phyloP scores from a whole-genome alignment of 2,329 filamentous ascomycete genomes.

The Beauveria medogensis region DNA sequence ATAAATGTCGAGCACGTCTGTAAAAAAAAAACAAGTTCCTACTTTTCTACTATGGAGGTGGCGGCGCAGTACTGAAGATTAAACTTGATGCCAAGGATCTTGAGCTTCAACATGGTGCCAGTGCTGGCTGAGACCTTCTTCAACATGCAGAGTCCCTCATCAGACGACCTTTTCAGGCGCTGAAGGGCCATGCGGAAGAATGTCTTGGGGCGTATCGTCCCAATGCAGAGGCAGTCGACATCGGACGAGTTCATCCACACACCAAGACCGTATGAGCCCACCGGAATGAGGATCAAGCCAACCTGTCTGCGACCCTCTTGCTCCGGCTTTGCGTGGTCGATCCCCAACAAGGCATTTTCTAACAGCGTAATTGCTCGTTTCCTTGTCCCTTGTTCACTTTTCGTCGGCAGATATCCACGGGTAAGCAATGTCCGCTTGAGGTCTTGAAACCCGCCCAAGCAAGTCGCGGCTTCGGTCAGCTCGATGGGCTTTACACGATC shows the following conservation, averaged over 20 bases:
- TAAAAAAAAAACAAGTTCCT: neutral
- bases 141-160: slow-evolving; percentile 39
- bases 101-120: slow-evolving; percentile 57
- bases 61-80: slow-evolving; percentile 62
- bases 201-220: slow-evolving; percentile 48
- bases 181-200: slow-evolving; percentile 54
- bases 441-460: slow-evolving; percentile 24
- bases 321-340: slow-evolving; percentile 13
- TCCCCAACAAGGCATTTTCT: slow-evolving; percentile 31
- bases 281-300: slow-evolving; percentile 45
- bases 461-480: slow-evolving; percentile 20
- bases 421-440: slow-evolving; percentile 31
- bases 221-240: slow-evolving; percentile 58
- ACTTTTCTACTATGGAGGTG: slow-evolving; percentile 43
- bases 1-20: neutral
- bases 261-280: slow-evolving; percentile 58
- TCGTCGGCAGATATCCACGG: slow-evolving; percentile 37
- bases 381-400: slow-evolving; percentile 33
- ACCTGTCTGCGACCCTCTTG: slow-evolving; percentile 16
- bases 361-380: slow-evolving; percentile 38
- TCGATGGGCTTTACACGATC: slow-evolving; percentile 19
- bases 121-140: slow-evolving; percentile 50
- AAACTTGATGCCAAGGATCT: slow-evolving; percentile 48
- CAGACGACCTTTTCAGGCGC: slow-evolving; percentile 40
- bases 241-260: slow-evolving; percentile 55